Conservation (phyloP, 352 stramenopile genomes). For the Phytophthora lateralis region DNA sequence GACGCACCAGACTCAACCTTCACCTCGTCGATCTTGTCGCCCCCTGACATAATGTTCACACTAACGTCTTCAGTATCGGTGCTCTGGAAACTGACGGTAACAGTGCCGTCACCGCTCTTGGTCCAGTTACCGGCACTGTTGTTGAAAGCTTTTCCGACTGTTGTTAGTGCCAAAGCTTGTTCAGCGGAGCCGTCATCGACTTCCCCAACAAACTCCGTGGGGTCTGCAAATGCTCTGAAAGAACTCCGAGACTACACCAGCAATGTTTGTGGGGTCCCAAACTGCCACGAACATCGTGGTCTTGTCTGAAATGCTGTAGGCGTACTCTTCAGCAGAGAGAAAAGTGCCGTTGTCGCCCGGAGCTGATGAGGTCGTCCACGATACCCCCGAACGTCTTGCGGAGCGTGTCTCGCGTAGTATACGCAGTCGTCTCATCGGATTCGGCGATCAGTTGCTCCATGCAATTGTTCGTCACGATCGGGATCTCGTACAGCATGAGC, state of each 20-base stretch:
- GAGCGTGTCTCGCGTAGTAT: conserved; percentile 42
- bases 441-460: conserved; percentile 27
- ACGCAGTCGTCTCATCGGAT: conserved; percentile 22
- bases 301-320: conserved; percentile 41
- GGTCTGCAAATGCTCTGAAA: conserved; percentile 60
- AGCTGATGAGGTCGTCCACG: conserved; percentile 49
- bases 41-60: conserved; percentile 36
- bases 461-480: conserved; percentile 41
- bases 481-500: conserved; percentile 53
- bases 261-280: conserved; percentile 53
- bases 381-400: conserved; percentile 50
- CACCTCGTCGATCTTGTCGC: conserved; percentile 33
- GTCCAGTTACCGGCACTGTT: conserved; percentile 39
- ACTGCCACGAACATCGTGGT: conserved; percentile 39
- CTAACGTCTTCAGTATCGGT: conserved; percentile 39
- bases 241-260: conserved; percentile 44
- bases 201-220: conserved; percentile 45
- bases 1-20: conserved; percentile 31
- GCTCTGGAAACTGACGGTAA: conserved; percentile 44
- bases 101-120: conserved; percentile 30
- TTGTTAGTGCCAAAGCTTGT: conserved; percentile 38
- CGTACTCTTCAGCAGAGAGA: conserved; percentile 39
- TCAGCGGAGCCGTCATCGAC: conserved; percentile 45
- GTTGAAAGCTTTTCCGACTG: conserved; percentile 43
- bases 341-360: conserved; percentile 36